phyloP scores from a whole-genome alignment of 108 stramenopile genomes.

The Epipyxis sp. region DNA sequence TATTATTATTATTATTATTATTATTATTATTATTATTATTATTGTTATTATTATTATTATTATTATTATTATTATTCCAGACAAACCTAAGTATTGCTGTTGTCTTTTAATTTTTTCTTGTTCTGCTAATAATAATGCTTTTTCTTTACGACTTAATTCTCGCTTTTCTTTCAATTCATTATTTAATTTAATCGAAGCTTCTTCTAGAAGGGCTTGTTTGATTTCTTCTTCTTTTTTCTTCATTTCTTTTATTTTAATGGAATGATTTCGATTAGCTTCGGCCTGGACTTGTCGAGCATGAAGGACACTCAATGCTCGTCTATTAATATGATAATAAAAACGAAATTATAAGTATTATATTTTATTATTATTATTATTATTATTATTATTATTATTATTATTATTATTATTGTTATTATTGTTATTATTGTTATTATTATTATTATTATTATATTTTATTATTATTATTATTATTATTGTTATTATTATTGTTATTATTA shows the following conservation, averaged over 20 bases:
- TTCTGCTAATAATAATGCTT: constrained; percentile 46
- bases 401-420: too few species aligned
- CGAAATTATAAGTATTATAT: neutral
- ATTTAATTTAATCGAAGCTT: constrained; percentile 15
- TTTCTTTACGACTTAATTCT: constrained; percentile 41
- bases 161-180: constrained; percentile 44
- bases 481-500: constrained; percentile 11
- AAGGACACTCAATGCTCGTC: constrained; percentile 34
- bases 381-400: constrained; percentile 24
- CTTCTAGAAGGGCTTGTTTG: neutral
- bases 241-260: constrained; percentile 26
- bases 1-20: too few species aligned
- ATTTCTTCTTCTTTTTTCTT: constrained; percentile 31
- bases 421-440: too few species aligned
- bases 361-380: constrained; percentile 32
- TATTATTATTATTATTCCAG: neutral
- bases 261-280: constrained; percentile 26
- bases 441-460: too few species aligned
- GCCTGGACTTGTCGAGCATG: constrained; percentile 25
- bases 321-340: neutral
- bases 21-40: too few species aligned
- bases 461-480: constrained; percentile 38
- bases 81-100: constrained; percentile 29
- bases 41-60: too few species aligned
- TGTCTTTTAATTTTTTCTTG: constrained; percentile 32